phyloP scores from a whole-genome alignment of 176 grass and related monocot genomes.

The Zea luxurians region DNA sequence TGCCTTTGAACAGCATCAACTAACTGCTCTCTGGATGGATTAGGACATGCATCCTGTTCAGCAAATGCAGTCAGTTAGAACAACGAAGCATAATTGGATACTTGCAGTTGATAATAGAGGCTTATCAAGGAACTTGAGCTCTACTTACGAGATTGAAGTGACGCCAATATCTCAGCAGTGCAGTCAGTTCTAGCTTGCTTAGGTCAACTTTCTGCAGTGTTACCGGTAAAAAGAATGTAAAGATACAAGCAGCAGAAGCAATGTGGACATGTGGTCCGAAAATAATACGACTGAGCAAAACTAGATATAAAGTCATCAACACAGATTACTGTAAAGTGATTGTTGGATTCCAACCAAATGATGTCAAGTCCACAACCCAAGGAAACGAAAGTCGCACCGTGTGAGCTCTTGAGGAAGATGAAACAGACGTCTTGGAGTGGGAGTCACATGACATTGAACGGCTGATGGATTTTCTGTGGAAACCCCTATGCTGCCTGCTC shows the following conservation, averaged over 20 bases:
- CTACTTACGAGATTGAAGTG: conserved; percentile 77
- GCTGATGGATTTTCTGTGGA: conserved; percentile 59
- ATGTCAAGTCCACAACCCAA: conserved; percentile 23
- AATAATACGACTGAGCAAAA: conserved; percentile 7
- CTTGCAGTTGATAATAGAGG: neutral
- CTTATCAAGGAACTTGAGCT: conserved; percentile 16
- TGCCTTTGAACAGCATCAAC: conserved; percentile 82
- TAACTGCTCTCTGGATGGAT: conserved; percentile 78
- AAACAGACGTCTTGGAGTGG: conserved; percentile 62
- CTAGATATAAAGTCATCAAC: conserved; percentile 3
- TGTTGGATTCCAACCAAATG: conserved; percentile 12
- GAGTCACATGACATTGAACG: conserved; percentile 73
- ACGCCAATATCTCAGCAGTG: conserved; percentile 85
- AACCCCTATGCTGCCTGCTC: conserved; percentile 51
- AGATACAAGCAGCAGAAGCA: conserved; percentile 8
- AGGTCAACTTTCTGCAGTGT: conserved; percentile 78
- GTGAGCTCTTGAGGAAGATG: conserved; percentile 50
- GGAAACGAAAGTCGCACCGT: conserved; percentile 46
- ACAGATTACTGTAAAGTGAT: conserved; percentile 23
- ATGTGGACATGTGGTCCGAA: neutral
- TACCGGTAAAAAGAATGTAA: neutral
- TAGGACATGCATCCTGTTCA: conserved; percentile 64
- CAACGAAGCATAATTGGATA: conserved; percentile 10
- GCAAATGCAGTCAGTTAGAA: conserved; percentile 19
- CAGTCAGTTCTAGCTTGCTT: conserved; percentile 77